A percentile compares a stretch with the other conserved stretches of the same genome.
These are phyloP conservation scores for Pseudonitzschia multistriata DNA, from an alignment of 108 stramenopile species.

Conservation along the genomic window DNA sequence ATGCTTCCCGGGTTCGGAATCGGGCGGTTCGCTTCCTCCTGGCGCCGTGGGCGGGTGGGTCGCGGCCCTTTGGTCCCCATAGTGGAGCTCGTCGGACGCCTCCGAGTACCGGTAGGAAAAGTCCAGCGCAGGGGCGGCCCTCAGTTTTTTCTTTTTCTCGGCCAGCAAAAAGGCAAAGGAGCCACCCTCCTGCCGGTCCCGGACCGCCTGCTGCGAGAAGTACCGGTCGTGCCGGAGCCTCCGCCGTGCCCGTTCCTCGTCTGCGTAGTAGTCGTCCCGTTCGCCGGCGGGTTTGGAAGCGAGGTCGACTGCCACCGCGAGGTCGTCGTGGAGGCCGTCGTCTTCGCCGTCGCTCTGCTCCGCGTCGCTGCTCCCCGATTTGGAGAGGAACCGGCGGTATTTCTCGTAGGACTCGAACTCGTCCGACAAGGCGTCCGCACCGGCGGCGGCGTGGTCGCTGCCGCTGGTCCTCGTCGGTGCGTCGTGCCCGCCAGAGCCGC, in stretches of 20 bases:
- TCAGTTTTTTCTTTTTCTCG: neutral
- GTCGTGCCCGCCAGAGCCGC: no score
- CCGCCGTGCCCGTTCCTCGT: no score
- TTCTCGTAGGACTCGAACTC: neutral
- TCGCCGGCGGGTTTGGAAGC: no score
- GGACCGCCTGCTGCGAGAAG: neutral
- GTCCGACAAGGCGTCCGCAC: neutral
- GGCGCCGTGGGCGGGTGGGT: no score
- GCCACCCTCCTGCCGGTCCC: neutral
- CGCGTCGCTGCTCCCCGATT: neutral
- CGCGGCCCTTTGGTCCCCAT: no score
- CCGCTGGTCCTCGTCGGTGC: no score
- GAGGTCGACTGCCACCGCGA: no score
- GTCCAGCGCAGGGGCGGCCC: neutral
- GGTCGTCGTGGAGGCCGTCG: no score
- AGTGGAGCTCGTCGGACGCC: neutral
- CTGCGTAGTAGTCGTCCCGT: no score
- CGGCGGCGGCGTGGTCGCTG: neutral
- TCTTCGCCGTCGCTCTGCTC: neutral
- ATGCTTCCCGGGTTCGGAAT: no score
- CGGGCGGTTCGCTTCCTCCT: no score
- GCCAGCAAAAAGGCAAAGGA: no score
- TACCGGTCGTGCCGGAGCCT: neutral
- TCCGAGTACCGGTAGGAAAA: constrained; percentile 3
- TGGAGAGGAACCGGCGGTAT: neutral